Evolutionary conservation across 352 stramenopile species (phyloP), one percentile per base, ranked within the genome.

Genomic region (Phytopythium montanum): DNA sequence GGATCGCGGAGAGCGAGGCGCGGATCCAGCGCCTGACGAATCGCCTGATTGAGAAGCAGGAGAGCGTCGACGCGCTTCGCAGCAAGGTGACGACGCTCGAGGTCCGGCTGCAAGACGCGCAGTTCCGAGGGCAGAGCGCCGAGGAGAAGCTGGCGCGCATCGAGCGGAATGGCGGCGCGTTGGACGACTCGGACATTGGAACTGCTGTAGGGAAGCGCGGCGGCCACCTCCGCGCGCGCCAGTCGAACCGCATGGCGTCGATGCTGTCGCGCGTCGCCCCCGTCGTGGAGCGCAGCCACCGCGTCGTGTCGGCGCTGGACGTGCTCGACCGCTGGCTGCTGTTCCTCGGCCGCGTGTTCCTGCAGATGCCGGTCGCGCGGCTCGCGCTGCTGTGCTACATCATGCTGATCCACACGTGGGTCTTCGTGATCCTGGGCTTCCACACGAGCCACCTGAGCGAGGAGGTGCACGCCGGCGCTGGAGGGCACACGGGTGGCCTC

Each of bases 401-500:
- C 21, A 58, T 74, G 60, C 63, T 96, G 60, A 76, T 96, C 46
- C 87, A 96, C 62, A 72, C 90, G 12, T 96, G 87, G 87, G 81
- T 92, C 14, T 93, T 95, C 59, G 64, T 90, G 38, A 81, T 96
- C 50, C 66, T 96, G 60, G 90, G 81, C 60, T 93, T 95, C 67
- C 87, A 96, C 68, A 96, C 87, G 54, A 93, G 79, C 59, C 85
- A 95, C 60, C 49, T 95, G 62, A 87, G 76, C 28, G 81, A 93
- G 50, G 85, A 95, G 61, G 72, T 91, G 60, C 72, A 90, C 44
- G 61, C 69, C 18, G 73, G 69, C 12, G 61, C 52, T 7, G 54
- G 52, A 16, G 70, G 39, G 1, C 66, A 64, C n/a, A 68, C 60
- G 14, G 62, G 62, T 7, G 58, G 45, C 16, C 58, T 56, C 6